Evolutionary conservation across 1,284 basidiomycete species (phyloP).

Genomic region (Puccinia triticina): DNA sequence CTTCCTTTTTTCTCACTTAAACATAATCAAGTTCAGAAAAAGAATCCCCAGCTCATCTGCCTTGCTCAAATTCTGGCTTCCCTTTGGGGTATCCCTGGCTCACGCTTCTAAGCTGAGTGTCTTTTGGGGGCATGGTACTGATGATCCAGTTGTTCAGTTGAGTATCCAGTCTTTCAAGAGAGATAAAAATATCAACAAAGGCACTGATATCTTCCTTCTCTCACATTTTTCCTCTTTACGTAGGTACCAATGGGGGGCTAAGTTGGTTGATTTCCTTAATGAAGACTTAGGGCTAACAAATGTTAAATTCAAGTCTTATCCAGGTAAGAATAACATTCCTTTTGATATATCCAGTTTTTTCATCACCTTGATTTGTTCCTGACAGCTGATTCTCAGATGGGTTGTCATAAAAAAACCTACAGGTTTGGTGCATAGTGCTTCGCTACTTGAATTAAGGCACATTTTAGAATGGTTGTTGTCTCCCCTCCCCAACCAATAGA

Average conservation of each 20-base stretch:
- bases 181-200: not conserved
- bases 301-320: conserved; percentile 42
- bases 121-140: conserved; percentile 47
- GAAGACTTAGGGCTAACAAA: conserved; percentile 12
- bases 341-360: not conserved
- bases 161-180: not conserved
- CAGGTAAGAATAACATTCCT: not conserved
- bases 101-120: conserved; percentile 18
- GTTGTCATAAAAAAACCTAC: not conserved
- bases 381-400: not conserved
- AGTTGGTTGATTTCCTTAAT: conserved; percentile 30
- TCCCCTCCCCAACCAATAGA: conserved; percentile 18
- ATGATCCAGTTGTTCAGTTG: conserved; percentile 31
- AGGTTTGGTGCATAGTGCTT: conserved; percentile 39
- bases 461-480: conserved; percentile 1
- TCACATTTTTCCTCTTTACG: not conserved
- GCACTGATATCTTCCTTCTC: not conserved
- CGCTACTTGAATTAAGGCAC: conserved; percentile 27
- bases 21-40: not conserved
- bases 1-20: not conserved
- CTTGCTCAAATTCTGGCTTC: not conserved
- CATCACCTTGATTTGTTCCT: not conserved
- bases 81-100: not conserved
- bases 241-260: conserved; percentile 41
- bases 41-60: not conserved